phyloP scores from a whole-genome alignment of 2,329 filamentous ascomycete species.

The Colletotrichum sp. region DNA sequence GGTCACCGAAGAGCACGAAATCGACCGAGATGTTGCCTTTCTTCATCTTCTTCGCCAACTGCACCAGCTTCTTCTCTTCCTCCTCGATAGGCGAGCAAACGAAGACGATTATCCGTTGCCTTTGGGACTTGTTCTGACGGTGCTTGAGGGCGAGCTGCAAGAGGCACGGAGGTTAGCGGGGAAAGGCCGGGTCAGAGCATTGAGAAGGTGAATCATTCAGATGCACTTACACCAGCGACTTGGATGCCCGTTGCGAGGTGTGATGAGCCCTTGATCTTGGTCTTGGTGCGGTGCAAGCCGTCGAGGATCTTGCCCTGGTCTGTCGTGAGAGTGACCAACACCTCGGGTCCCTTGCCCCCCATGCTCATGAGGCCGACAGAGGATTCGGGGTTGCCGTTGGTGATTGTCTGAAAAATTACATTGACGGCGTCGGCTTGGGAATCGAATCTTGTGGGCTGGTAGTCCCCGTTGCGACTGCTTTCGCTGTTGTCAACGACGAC shows the following conservation, averaged over 20 bases:
- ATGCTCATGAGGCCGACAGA: constrained; percentile 99
- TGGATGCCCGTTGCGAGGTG: constrained; percentile 95
- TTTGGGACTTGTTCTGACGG: constrained; percentile 95
- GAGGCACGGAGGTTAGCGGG: constrained; percentile 24
- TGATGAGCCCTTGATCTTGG: constrained; percentile 87
- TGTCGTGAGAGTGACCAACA: constrained; percentile 93
- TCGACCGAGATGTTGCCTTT: constrained; percentile 95
- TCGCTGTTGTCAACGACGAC: constrained; percentile 99
- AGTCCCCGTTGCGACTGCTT: constrained; percentile 95
- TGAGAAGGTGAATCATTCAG: neutral
- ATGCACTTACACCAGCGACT: constrained; percentile 80
- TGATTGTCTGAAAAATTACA: constrained; percentile 95
- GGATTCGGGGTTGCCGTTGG: constrained; percentile 93
- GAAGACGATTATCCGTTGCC: constrained; percentile 96
- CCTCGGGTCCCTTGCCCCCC: constrained; percentile 96
- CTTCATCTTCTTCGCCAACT: constrained; percentile 98
- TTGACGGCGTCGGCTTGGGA: constrained; percentile 95
- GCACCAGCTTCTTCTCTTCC: constrained; percentile 85
- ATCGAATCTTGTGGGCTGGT: constrained; percentile 91
- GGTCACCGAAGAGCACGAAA: constrained; percentile 92
- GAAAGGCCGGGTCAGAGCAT: constrained; percentile 9
- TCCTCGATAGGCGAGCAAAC: constrained; percentile 92
- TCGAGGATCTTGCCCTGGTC: constrained; percentile 96
- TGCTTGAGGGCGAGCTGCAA: constrained; percentile 91
- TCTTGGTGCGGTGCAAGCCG: constrained; percentile 85